Conservation (phyloP, 2,329 filamentous ascomycete species). For the Stromatinia cepivora region DNA sequence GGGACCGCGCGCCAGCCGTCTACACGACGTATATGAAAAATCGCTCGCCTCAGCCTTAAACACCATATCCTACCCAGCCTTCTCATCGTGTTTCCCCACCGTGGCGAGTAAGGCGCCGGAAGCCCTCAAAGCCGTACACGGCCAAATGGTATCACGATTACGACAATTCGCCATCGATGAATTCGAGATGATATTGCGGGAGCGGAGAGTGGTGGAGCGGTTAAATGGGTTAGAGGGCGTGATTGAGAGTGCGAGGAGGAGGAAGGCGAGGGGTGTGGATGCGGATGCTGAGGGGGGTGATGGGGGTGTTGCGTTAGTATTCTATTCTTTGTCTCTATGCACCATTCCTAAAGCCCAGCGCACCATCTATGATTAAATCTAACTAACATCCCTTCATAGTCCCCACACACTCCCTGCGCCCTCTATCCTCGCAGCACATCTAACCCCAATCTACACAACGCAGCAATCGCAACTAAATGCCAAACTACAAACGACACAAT, state of each 20-base stretch:
- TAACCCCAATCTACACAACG: conserved; percentile 52
- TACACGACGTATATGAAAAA: conserved; percentile 55
- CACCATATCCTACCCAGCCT: conserved; percentile 57
- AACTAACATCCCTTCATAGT: conserved; percentile 37
- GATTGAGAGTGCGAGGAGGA: conserved; percentile 50
- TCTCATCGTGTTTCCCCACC: conserved; percentile 62
- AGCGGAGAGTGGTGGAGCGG: conserved; percentile 54
- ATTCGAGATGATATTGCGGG: conserved; percentile 55
- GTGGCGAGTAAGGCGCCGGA: conserved; percentile 53
- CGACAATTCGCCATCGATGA: conserved; percentile 57
- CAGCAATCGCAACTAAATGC: conserved; percentile 59
- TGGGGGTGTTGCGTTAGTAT: conserved; percentile 16
- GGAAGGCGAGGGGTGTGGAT: conserved; percentile 26
- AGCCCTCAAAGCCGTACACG: conserved; percentile 56
- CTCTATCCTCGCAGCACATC: conserved; percentile 55
- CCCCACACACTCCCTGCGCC: conserved; percentile 58
- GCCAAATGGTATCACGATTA: conserved; percentile 58
- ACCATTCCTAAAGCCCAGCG: too few species aligned
- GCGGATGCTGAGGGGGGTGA: neutral
- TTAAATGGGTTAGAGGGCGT: conserved; percentile 61
- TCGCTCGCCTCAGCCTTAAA: conserved; percentile 55
- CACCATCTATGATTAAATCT: neutral
- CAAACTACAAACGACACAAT: conserved; percentile 56
- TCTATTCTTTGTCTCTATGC: neutral
- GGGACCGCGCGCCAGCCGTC: conserved; percentile 57